Evolutionary conservation across 805 yeast species (phyloP).

Genomic region (Saccharomycopsis babjevae): DNA sequence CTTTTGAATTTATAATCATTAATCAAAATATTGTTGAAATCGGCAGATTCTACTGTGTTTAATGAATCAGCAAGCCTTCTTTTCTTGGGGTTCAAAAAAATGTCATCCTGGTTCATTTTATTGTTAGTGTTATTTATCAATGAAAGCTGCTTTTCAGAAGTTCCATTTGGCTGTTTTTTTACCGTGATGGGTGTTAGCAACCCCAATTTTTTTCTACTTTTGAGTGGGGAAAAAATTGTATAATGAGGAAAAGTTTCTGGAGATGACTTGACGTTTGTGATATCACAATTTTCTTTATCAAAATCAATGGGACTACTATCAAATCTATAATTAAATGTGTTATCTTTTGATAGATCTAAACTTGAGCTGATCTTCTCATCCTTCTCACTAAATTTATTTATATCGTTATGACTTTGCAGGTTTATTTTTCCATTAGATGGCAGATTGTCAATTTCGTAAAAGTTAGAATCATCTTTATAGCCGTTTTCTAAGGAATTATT

Average conservation of each 20-base stretch:
- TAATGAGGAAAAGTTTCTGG: neutral
- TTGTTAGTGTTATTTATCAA: neutral
- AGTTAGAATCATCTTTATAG: neutral
- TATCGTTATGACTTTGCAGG: neutral
- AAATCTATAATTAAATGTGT: neutral
- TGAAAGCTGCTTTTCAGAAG: neutral
- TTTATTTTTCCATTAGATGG: neutral
- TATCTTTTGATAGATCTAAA: neutral
- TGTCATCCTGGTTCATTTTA: neutral
- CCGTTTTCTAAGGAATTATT: neutral
- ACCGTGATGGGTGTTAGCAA: neutral
- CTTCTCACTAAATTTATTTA: neutral
- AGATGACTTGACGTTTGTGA: neutral
- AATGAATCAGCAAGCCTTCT: neutral
- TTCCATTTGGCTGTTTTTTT: neutral
- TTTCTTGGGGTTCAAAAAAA: neutral
- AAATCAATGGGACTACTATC: neutral
- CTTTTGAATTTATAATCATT: neutral
- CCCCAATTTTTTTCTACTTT: neutral
- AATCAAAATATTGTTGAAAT: neutral
- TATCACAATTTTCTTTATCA: neutral
- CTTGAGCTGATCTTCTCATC: neutral
- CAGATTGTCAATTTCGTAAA: neutral
- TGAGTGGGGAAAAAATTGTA: neutral
- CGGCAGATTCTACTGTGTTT: neutral